phyloP scores from a whole-genome alignment of 2,329 filamentous ascomycete species.

The Chalaropsis ovoidea region DNA sequence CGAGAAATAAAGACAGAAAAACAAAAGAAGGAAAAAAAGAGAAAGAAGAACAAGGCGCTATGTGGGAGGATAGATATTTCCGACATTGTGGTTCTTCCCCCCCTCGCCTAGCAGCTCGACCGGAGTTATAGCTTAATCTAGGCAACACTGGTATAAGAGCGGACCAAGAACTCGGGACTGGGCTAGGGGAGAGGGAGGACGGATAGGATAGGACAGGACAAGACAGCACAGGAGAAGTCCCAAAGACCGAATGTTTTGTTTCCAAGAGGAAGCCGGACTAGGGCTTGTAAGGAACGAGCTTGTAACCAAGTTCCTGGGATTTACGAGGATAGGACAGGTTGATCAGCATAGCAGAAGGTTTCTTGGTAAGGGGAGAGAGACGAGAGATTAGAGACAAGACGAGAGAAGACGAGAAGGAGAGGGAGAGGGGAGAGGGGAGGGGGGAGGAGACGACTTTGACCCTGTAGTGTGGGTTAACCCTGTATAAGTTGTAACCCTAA shows the following conservation, averaged over 20 bases:
- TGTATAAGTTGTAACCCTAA: neutral
- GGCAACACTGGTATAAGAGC: neutral
- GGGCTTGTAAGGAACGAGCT: neutral
- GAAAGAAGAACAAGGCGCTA: neutral
- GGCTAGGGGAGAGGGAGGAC: neutral
- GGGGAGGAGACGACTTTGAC: neutral
- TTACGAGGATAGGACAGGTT: neutral
- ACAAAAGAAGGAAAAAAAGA: neutral
- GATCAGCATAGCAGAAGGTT: neutral
- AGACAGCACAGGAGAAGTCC: neutral
- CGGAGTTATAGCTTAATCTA: neutral
- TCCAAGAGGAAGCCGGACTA: no score
- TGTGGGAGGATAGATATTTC: neutral
- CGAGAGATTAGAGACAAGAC: no score
- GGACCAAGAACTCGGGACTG: neutral
- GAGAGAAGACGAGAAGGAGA: no score
- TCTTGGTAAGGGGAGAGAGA: neutral
- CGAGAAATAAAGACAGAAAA: neutral
- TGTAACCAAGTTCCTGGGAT: slow-evolving; percentile 6
- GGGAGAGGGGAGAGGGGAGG: neutral
- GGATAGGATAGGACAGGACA: neutral
- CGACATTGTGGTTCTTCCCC: neutral
- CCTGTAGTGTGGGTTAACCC: neutral
- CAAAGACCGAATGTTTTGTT: no score
- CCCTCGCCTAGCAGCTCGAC: neutral